These are phyloP conservation scores for Fusarium tuaranense DNA, from an alignment of 2,329 filamentous ascomycete genomes.

Conservation along the genomic window DNA sequence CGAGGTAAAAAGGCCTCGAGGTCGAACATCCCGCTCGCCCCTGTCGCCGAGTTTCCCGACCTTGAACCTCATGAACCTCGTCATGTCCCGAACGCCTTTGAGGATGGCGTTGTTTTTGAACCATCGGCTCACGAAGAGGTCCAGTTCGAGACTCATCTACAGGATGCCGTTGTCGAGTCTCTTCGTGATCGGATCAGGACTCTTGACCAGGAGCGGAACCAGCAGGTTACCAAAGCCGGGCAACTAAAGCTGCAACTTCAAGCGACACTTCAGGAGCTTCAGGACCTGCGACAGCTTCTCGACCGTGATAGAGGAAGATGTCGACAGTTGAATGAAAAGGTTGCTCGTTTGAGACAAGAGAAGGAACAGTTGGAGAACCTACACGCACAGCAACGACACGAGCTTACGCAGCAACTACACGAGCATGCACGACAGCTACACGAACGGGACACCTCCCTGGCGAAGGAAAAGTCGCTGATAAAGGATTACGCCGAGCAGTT, in stretches of 20 bases:
- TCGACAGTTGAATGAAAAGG: not conserved
- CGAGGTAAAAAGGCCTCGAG: not conserved
- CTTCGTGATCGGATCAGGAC: not conserved
- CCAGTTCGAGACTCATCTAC: not conserved
- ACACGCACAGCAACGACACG: not conserved
- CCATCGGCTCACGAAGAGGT: not conserved
- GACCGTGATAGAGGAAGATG: not conserved
- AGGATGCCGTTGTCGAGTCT: not conserved
- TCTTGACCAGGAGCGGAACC: slow-evolving; percentile 5
- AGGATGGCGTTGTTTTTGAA: not conserved
- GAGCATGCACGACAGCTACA: not conserved
- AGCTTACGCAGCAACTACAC: no score
- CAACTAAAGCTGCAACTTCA: not conserved
- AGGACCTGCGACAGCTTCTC: not conserved
- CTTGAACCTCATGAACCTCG: not conserved
- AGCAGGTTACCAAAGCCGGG: not conserved
- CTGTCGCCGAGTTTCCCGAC: not conserved
- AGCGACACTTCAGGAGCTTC: not conserved
- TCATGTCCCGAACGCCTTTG: not conserved
- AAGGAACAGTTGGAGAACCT: not conserved
- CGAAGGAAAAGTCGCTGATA: not conserved
- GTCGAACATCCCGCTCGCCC: not conserved
- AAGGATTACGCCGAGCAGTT: not conserved
- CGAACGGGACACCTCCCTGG: not conserved
- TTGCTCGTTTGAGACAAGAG: not conserved